These are phyloP conservation scores for Jasminum sambac DNA, from an alignment of 257 asterid genomes.

Conservation along the genomic window DNA sequence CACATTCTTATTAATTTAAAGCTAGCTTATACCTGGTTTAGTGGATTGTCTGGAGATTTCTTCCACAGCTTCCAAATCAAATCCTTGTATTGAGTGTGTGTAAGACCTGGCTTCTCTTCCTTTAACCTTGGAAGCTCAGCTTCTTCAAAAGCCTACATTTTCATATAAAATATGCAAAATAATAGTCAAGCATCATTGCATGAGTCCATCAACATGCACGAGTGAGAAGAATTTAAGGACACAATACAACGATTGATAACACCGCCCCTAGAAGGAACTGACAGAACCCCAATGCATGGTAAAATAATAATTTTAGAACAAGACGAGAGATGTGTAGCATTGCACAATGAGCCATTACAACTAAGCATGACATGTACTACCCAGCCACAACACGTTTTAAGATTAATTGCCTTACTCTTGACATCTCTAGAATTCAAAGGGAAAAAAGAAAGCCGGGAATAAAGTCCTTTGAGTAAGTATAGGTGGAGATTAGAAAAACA, in stretches of 20 bases:
- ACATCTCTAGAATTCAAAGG: neutral
- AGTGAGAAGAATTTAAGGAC: neutral
- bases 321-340: neutral
- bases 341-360: neutral
- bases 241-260: neutral
- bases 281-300: neutral
- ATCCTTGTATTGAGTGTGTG: constrained; percentile 71
- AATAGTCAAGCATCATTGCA: constrained; percentile 3
- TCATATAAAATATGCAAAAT: neutral
- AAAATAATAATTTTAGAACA: neutral
- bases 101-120: constrained; percentile 59
- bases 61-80: constrained; percentile 97
- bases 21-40: constrained; percentile 59
- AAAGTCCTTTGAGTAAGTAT: neutral
- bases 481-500: neutral
- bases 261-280: neutral
- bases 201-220: constrained; percentile 22
- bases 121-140: constrained; percentile 57
- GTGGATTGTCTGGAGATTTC: constrained; percentile 92
- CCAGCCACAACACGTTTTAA: neutral
- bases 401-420: neutral
- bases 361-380: neutral
- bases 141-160: constrained; percentile 64
- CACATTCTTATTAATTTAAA: neutral
- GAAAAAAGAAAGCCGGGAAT: too few relatives aligned